phyloP scores from a whole-genome alignment of 2,329 filamentous ascomycete genomes.

The Neoascochyta sp. region DNA sequence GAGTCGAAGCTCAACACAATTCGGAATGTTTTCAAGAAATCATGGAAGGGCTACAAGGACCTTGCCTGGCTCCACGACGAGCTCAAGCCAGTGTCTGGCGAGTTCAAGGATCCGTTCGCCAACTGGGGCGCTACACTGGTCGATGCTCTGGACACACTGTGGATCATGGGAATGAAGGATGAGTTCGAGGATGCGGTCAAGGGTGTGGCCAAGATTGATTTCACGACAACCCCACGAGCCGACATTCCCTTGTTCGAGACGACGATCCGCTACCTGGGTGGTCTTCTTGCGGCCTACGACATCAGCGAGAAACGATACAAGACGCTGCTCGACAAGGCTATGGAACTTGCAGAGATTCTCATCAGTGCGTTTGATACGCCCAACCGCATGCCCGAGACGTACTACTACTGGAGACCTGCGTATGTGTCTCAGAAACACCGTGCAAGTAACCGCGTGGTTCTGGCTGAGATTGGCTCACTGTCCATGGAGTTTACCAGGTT shows the following conservation, averaged over 20 bases:
- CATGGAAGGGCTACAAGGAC: constrained; percentile 78
- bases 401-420: constrained; percentile 54
- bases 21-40: constrained; percentile 68
- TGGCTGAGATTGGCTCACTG: constrained; percentile 49
- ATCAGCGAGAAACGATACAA: constrained; percentile 53
- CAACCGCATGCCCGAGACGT: constrained; percentile 61
- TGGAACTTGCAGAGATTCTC: constrained; percentile 61
- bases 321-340: constrained; percentile 58
- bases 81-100: constrained; percentile 66
- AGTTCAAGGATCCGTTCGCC: constrained; percentile 75
- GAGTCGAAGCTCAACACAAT: constrained; percentile 62
- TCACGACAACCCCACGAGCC: constrained; percentile 49
- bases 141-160: constrained; percentile 68
- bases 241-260: constrained; percentile 68
- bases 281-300: constrained; percentile 67
- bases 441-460: constrained; percentile 41
- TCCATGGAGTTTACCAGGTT: constrained; percentile 50
- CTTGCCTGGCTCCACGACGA: constrained; percentile 87
- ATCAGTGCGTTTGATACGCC: constrained; percentile 66
- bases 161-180: constrained; percentile 65
- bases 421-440: constrained; percentile 38
- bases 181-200: constrained; percentile 64
- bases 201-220: constrained; percentile 59
- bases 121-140: constrained; percentile 88
- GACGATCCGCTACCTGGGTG: constrained; percentile 67